Evolutionary conservation across 257 asterid genomes (phyloP), one percentile per base, ranked within the genome.

Genomic region (Avicennia marina): DNA sequence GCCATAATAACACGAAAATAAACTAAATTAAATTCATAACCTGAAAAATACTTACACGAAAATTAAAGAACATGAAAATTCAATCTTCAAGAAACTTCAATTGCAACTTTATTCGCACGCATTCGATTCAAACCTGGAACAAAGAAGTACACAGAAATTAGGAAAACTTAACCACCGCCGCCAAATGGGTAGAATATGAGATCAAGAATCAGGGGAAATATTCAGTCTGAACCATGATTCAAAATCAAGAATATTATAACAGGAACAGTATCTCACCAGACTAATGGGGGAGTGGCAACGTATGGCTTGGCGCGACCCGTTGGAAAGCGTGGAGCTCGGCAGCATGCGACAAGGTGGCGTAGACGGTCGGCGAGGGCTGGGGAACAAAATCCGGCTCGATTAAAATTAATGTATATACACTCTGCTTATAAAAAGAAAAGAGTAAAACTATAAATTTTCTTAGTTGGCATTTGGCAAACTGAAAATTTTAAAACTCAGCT

Each of bases 31-130:
- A 36, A 36, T 36, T 36, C 10, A 8, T 2, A 36, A n/a, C 50
- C 69, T 1, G 38, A 41, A 53, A 36, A 53, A 15, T 15, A 31
- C 24, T 10, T 26, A 6, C 22, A 21, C 49, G 62, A 13, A 39
- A 43, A 45, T 27, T 5, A 60, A 47, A 29, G 4, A 29, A 29
- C n/a, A 29, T 29, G 10, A 22, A 43, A 15, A 10, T 6, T 20
- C 44, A 56, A 56, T 56, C 58, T 48, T 36, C 25, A 2, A 22
- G 11, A 27, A 25, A 65, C 51, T 45, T 46, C 70, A 55, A 56
- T 55, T 33, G 29, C 53, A 38, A 25, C 29, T 39, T 20, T 34
- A 21, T 18, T 54, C 33, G 42, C 40, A 11, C 49, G 12, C 8
- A 29, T 36, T 33, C 54, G 46, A 53, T 55, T 25, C 32, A 36